phyloP scores from a whole-genome alignment of 2,329 filamentous ascomycete species.

The Claviceps sp. region DNA sequence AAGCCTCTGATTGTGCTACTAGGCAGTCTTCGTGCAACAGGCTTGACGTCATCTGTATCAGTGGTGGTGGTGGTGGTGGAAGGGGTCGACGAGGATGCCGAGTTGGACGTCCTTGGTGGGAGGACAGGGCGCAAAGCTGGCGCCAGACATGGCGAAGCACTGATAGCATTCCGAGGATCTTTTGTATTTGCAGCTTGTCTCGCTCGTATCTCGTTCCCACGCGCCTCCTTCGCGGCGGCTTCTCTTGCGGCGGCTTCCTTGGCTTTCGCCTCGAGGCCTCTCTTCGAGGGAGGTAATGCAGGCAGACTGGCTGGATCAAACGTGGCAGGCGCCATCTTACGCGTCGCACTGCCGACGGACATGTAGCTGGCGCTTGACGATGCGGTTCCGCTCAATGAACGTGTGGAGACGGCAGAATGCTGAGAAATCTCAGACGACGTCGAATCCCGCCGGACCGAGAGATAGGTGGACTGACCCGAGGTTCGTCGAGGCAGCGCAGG shows the following conservation, averaged over 20 bases:
- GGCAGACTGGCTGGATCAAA: conserved; percentile 44
- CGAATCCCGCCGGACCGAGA: conserved; percentile 36
- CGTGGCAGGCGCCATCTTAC: conserved; percentile 39
- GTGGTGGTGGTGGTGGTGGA: neutral
- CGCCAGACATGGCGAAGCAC: conserved; percentile 9
- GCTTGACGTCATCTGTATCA: conserved; percentile 2
- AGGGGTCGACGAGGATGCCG: conserved; percentile 5
- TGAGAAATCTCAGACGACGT: conserved; percentile 44
- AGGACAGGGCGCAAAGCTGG: conserved; percentile 24
- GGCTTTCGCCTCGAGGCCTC: conserved; percentile 37
- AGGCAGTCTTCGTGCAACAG: conserved; percentile 6
- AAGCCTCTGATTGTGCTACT: conserved; percentile 11
- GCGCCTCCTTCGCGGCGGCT: neutral
- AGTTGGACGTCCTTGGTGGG: conserved; percentile 31
- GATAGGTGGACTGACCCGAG: conserved; percentile 25
- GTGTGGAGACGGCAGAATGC: conserved; percentile 37
- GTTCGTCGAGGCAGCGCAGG: conserved; percentile 36
- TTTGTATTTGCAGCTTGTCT: conserved; percentile 4
- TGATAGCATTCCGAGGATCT: conserved; percentile 15
- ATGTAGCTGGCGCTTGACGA: conserved; percentile 36
- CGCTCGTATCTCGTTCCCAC: conserved; percentile 5
- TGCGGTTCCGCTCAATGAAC: conserved; percentile 32
- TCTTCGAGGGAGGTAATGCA: conserved; percentile 39
- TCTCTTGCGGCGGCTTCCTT: conserved; percentile 13
- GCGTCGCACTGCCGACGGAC: conserved; percentile 27